These are phyloP conservation scores for Hypoxylon lenormandii DNA, from an alignment of 495 filamentous ascomycete species.

Conservation along the genomic window DNA sequence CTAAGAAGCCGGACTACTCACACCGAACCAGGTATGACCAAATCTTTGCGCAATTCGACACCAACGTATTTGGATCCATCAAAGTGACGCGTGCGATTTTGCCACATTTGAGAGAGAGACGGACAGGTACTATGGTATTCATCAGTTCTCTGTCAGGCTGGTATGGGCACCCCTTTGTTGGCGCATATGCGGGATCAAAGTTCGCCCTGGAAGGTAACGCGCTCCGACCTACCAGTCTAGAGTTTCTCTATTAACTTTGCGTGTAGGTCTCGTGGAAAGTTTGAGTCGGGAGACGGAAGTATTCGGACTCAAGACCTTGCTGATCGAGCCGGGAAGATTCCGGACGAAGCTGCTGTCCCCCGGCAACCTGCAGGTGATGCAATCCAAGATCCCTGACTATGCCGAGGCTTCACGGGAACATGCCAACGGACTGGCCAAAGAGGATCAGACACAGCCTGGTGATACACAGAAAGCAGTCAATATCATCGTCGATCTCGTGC, in stretches of 20 bases:
- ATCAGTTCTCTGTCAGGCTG: constrained; percentile 61
- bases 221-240: background rate
- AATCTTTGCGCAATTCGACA: constrained; percentile 55
- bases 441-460: constrained; percentile 55
- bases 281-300: constrained; percentile 60
- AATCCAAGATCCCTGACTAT: constrained; percentile 48
- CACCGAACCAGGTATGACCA: constrained; percentile 49
- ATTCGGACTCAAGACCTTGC: constrained; percentile 58
- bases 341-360: constrained; percentile 58
- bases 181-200: constrained; percentile 65
- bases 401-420: constrained; percentile 30
- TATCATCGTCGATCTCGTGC: constrained; percentile 63
- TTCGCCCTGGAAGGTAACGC: constrained; percentile 62
- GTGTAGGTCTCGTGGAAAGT: constrained; percentile 59
- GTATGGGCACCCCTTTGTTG: constrained; percentile 50
- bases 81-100: constrained; percentile 60
- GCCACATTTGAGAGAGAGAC: constrained; percentile 61
- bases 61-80: constrained; percentile 64
- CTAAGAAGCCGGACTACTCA: constrained; percentile 12
- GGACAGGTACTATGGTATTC: constrained; percentile 59
- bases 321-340: constrained; percentile 65
- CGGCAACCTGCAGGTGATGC: constrained; percentile 34
- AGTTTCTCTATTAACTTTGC: background rate
- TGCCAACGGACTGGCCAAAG: constrained; percentile 31
- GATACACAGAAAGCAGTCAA: constrained; percentile 63